phyloP scores from a whole-genome alignment of 2,329 filamentous ascomycete species.

The Fusarium keratoplasticum region DNA sequence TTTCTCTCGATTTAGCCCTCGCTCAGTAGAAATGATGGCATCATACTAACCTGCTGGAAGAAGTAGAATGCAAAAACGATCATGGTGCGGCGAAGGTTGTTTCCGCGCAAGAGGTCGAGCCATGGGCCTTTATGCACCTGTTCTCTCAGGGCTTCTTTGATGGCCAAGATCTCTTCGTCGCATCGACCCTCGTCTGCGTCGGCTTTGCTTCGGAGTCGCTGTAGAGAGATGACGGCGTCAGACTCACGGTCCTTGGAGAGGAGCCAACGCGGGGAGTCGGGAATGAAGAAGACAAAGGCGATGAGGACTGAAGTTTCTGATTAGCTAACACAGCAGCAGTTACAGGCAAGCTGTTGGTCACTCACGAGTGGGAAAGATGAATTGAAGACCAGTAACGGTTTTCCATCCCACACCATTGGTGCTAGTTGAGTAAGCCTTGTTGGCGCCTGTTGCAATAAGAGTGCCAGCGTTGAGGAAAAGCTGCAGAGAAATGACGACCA shows the following conservation, averaged over 20 bases:
- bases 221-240: not conserved
- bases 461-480: conserved; percentile 12
- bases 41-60: not conserved
- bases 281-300: conserved; percentile 13
- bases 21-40: no score
- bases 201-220: conserved; percentile 1
- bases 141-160: conserved; percentile 10
- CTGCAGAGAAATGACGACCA: conserved; percentile 16
- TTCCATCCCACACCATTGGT: conserved; percentile 4
- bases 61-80: not conserved
- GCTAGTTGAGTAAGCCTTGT: conserved; percentile 12
- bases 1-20: not conserved
- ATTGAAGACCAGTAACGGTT: conserved; percentile 13
- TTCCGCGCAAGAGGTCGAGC: not conserved
- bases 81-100: not conserved
- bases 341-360: not conserved
- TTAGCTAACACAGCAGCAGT: not conserved
- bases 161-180: conserved; percentile 5
- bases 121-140: conserved; percentile 14
- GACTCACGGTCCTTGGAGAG: conserved; percentile 6
- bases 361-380: conserved; percentile 3
- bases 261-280: conserved; percentile 15
- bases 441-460: conserved; percentile 5
- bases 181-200: conserved; percentile 5
- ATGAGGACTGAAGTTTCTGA: not conserved